Evolutionary conservation across 2,329 filamentous ascomycete genomes (phyloP), one percentile per base, ranked within the genome.

Genomic region (Aspergillus fumigatiaffinis): DNA sequence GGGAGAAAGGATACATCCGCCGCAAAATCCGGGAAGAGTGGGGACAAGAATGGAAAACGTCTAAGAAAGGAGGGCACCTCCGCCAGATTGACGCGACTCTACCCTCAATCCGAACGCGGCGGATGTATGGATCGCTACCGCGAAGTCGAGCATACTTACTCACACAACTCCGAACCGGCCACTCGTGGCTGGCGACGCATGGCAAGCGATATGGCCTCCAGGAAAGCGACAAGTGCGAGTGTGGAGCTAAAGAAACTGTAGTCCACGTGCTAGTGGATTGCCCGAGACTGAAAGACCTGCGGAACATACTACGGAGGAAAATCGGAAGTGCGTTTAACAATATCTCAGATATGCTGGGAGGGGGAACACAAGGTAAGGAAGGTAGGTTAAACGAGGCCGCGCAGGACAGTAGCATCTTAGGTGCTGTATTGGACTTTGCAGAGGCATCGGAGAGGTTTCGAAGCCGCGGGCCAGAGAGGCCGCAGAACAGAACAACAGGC

Each of bases 301-400:
- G 59, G 20, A 41, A 52, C 21, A 9, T 12, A 9, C 10, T 32
- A 32, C 29, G 10, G 29, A 32, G 29, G 29, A 59, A 67, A 49
- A 60, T 64, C 38, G 60, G 63, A 35, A 57, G 55, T 26, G 62
- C 58, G 50, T 61, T 68, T 28, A 60, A 62, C n/a, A 58, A 60
- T 54, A 58, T 66, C 23, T 59, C 63, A 59, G 55, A 35, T 50
- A 63, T 69, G 53, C 59, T 69, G 46, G 64, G 63, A 59, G 63
- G 66, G 54, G 52, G 47, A 52, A 51, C 38, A n/a, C 46, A 62
- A 60, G 57, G 55, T 57, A 51, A 54, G 54, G 56, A 46, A 57
- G 55, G 55, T 60, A 61, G 50, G 50, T 46, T 50, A 50, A 46
- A 55, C 42, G 56, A 35, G 50, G 49, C 51, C 55, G 50, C 53